Base-by-base conservation (phyloP, 2,329 filamentous ascomycete genomes). In the Fusarium abutilonis region DNA sequence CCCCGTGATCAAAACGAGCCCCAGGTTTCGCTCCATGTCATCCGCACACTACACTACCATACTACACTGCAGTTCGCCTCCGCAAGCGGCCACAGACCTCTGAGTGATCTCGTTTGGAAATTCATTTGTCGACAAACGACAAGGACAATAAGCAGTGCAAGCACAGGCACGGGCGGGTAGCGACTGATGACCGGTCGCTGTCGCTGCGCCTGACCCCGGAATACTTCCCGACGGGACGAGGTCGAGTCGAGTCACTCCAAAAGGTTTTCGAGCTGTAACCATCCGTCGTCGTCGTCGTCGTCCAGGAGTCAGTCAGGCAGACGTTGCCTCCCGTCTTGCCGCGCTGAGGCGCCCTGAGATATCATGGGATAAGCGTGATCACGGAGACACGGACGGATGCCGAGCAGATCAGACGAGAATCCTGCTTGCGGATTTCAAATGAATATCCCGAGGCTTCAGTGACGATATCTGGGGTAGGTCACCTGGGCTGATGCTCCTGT, bases 31-130 rank as follows among this genome's bases (percentile, higher is more conserved):
- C 59, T 52, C 52, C 45, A 48, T 48, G 67, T 69, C 67, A 70
- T 69, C 60, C 65, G 58, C 60, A n/a, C n/a, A n/a, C n/a, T n/a
- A 67, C 56, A 38, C 28, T 29, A 29, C 28, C 3, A 29, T 8
- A 29, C 8, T 29, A 56, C 49, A 36, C 67, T 70, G 67, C 67
- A 70, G 63, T 57, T 68, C 67, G 65, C 56, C 67, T 70, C 65
- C 65, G 61, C 57, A 65, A 60, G 56, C 60, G 61, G 47, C 67
- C 67, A 69, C 48, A 46, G 60, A 29, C 61, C 61, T 56, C 52
- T 56, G 31, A 52, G 56, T 57, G 54, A 57, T 50, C 52, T 56
- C 52, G 53, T 56, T 47, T 66, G 40, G 62, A 64, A 52, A 38
- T 32, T 34, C 42, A 47, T 56, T 60, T 56, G 56, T 56, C 52